Evolutionary conservation across 2,329 filamentous ascomycete species (phyloP).

Genomic region (Zymoseptoria passerinii): DNA sequence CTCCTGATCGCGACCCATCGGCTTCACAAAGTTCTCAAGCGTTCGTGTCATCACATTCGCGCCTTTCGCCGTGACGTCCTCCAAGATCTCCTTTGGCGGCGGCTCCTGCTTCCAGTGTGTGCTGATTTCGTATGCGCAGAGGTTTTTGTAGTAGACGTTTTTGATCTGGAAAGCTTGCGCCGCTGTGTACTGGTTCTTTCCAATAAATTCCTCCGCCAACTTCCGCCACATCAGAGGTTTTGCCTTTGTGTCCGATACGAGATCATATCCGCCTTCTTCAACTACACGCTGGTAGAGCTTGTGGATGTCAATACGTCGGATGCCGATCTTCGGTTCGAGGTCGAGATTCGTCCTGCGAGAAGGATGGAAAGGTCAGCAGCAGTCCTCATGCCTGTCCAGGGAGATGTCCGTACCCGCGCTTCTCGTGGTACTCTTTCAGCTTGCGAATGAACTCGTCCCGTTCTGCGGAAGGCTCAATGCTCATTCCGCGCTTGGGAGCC

Average conservation of each 20-base stretch:
- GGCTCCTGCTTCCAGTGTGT: conserved; percentile 70
- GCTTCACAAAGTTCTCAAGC: conserved; percentile 59
- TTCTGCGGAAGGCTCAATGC: conserved; percentile 49
- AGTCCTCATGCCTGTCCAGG: neutral
- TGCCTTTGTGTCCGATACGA: conserved; percentile 57
- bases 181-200: conserved; percentile 65
- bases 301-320: conserved; percentile 65
- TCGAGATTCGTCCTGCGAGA: conserved; percentile 59
- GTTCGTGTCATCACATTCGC: conserved; percentile 71
- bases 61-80: conserved; percentile 71
- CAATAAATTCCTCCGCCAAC: conserved; percentile 66
- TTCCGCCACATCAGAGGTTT: conserved; percentile 79
- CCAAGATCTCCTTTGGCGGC: conserved; percentile 78
- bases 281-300: conserved; percentile 72
- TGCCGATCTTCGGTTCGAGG: conserved; percentile 70
- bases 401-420: conserved; percentile 52
- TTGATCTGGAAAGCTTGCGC: conserved; percentile 83
- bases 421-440: conserved; percentile 64
- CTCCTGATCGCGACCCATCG: conserved; percentile 42
- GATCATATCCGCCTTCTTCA: conserved; percentile 75
- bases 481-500: conserved; percentile 40
- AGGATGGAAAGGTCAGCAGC: conserved; percentile 18
- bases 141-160: conserved; percentile 80
- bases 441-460: conserved; percentile 72
- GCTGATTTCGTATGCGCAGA: conserved; percentile 75